Conservation (phyloP, 352 stramenopile species). For the Pythium phragmiticola region DNA sequence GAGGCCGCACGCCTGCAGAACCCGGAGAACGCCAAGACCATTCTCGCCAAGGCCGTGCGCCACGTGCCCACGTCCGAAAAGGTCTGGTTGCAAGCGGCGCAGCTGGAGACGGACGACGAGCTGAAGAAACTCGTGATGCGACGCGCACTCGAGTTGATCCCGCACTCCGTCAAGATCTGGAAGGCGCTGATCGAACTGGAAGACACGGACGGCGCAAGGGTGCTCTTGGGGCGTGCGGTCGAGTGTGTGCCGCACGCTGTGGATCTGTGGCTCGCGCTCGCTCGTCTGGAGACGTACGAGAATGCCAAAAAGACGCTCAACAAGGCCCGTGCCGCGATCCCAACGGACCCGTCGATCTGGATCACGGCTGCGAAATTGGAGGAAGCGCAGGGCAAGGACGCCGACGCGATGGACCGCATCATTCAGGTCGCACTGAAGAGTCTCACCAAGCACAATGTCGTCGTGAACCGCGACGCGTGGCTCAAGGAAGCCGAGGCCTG, state of each 20-base stretch:
- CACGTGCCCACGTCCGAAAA: constrained; percentile 94
- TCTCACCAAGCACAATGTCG: constrained; percentile 89
- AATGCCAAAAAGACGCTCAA: constrained; percentile 98
- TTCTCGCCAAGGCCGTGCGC: constrained; percentile 94
- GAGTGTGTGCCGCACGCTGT: constrained; percentile 97
- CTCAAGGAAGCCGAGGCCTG: constrained; percentile 95
- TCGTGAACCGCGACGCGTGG: constrained; percentile 95
- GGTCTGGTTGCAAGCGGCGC: constrained; percentile 95
- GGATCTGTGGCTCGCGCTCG: constrained; percentile 98
- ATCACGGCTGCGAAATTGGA: constrained; percentile 98
- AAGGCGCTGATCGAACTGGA: constrained; percentile 98
- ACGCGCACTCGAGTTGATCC: constrained; percentile 94
- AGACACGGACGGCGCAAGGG: constrained; percentile 93
- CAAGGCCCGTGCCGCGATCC: constrained; percentile 91
- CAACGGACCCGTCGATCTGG: constrained; percentile 97
- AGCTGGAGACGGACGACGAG: constrained; percentile 91
- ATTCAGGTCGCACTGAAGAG: constrained; percentile 84
- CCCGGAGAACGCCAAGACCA: constrained; percentile 95
- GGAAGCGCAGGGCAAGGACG: constrained; percentile 94
- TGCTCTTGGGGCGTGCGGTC: constrained; percentile 96
- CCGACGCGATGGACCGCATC: constrained; percentile 81
- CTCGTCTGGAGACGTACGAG: constrained; percentile 97
- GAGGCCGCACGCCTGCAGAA: constrained; percentile 96
- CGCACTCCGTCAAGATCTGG: constrained; percentile 97
- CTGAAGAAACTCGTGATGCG: constrained; percentile 91